Evolutionary conservation across 495 filamentous ascomycete genomes (phyloP).

Genomic region (Lichina pygmaea): DNA sequence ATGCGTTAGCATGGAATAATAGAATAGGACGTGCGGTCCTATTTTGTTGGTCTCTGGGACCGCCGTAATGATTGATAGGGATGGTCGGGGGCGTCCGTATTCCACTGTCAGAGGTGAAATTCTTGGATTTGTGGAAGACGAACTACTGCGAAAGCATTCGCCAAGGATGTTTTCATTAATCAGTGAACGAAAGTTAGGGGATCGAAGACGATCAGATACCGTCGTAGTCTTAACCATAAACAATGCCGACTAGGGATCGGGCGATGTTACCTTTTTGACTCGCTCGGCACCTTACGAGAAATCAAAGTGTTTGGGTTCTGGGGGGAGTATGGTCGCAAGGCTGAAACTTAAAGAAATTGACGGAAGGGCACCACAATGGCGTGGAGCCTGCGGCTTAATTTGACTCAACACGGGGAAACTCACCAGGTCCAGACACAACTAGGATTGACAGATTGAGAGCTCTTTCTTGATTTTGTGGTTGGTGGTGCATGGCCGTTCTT

Average conservation of each 20-base stretch:
- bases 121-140: constrained; percentile 47
- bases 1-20: constrained; percentile 56
- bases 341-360: constrained; percentile 48
- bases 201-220: constrained; percentile 54
- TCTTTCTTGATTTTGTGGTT: constrained; percentile 40
- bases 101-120: constrained; percentile 49
- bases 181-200: constrained; percentile 51
- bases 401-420: constrained; percentile 43
- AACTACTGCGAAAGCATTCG: constrained; percentile 48
- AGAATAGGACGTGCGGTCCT: constrained; percentile 43
- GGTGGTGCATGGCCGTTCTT: constrained; percentile 40
- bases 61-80: constrained; percentile 48
- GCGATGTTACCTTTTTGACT: constrained; percentile 41
- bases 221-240: constrained; percentile 56
- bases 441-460: constrained; percentile 39
- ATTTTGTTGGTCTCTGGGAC: constrained; percentile 43
- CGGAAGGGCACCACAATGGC: constrained; percentile 31
- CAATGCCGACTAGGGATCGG: constrained; percentile 49
- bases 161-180: constrained; percentile 55
- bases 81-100: constrained; percentile 42
- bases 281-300: constrained; percentile 47
- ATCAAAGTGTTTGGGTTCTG: constrained; percentile 53
- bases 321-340: constrained; percentile 49
- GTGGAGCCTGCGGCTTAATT: constrained; percentile 40
- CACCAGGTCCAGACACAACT: constrained; percentile 38